phyloP scores from a whole-genome alignment of 1,284 basidiomycete genomes.

The Cystobasidium sp. region DNA sequence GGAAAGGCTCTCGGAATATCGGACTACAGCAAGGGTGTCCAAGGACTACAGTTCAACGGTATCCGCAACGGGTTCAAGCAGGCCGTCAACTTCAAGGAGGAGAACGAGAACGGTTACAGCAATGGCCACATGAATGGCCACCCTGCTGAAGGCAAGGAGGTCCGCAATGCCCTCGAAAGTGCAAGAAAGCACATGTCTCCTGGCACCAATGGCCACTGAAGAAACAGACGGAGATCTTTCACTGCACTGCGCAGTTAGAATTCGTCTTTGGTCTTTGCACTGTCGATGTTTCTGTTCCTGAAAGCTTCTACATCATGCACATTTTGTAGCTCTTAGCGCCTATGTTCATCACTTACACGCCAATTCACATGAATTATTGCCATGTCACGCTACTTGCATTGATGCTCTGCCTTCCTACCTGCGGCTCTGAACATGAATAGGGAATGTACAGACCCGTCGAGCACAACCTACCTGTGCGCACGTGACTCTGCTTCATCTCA shows the following conservation, averaged over 20 bases:
- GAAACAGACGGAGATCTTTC: not conserved
- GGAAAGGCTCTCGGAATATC: slow-evolving; percentile 69
- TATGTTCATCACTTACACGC: too few relatives aligned
- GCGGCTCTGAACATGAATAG: too few relatives aligned
- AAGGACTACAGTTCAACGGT: slow-evolving; percentile 47
- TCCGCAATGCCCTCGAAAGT: not conserved
- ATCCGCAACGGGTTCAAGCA: slow-evolving; percentile 45
- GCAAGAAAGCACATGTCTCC: slow-evolving; percentile 5
- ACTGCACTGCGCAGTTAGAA: not conserved
- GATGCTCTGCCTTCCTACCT: too few relatives aligned
- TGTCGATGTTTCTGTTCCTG: not conserved
- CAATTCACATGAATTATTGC: too few relatives aligned
- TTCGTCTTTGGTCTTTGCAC: not conserved
- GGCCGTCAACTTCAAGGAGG: slow-evolving; percentile 45
- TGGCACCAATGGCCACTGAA: slow-evolving; percentile 16
- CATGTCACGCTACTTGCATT: too few relatives aligned
- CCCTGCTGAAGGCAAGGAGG: slow-evolving; percentile 21
- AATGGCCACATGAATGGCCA: slow-evolving; percentile 41
- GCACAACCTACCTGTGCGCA: not conserved
- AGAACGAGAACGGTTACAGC: slow-evolving; percentile 39
- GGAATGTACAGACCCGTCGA: too few relatives aligned
- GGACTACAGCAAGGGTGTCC: slow-evolving; percentile 38
- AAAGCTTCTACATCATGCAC: too few relatives aligned
- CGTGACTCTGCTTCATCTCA: not conserved
- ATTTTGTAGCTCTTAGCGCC: too few relatives aligned